Conservation (phyloP, 306 rosid genomes). For the Prunus campanulata region DNA sequence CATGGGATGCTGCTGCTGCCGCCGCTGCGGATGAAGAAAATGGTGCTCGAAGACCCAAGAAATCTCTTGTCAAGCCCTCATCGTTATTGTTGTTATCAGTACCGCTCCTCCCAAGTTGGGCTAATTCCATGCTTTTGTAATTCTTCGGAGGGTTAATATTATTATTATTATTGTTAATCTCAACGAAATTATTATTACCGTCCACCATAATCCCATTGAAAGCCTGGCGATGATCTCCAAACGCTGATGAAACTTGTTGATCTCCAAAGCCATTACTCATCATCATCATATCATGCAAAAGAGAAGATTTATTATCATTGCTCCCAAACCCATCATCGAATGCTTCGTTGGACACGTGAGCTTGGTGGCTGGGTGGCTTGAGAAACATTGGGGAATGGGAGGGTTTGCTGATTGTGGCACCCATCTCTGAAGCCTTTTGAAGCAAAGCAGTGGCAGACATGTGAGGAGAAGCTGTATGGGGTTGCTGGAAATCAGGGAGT, state of each 20-base stretch:
- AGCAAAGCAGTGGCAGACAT: constrained; percentile 67
- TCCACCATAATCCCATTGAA: constrained; percentile 29
- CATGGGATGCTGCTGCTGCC: not conserved
- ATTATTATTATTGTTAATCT: not conserved
- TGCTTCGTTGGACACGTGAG: constrained; percentile 18
- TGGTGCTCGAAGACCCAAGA: constrained; percentile 53
- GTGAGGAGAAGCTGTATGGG: constrained; percentile 26
- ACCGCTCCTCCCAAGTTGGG: not conserved
- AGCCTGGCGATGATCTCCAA: constrained; percentile 32
- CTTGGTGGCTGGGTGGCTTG: constrained; percentile 22
- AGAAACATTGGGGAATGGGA: constrained; percentile 17
- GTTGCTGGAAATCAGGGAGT: not conserved
- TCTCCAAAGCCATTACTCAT: constrained; percentile 16
- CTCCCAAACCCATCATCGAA: not conserved
- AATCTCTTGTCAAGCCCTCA: constrained; percentile 63
- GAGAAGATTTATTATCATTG: constrained; percentile 11
- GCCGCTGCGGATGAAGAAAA: constrained; percentile 18
- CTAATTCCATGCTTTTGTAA: not conserved
- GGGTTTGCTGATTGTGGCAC: constrained; percentile 42
- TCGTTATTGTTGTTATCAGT: not conserved
- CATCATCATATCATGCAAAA: constrained; percentile 51
- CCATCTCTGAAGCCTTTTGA: constrained; percentile 64
- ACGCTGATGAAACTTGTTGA: constrained; percentile 15
- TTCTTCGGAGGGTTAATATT: constrained; percentile 3
- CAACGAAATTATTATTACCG: not conserved